phyloP scores from a whole-genome alignment of 2,329 filamentous ascomycete species.

The Epichloe bromicola region DNA sequence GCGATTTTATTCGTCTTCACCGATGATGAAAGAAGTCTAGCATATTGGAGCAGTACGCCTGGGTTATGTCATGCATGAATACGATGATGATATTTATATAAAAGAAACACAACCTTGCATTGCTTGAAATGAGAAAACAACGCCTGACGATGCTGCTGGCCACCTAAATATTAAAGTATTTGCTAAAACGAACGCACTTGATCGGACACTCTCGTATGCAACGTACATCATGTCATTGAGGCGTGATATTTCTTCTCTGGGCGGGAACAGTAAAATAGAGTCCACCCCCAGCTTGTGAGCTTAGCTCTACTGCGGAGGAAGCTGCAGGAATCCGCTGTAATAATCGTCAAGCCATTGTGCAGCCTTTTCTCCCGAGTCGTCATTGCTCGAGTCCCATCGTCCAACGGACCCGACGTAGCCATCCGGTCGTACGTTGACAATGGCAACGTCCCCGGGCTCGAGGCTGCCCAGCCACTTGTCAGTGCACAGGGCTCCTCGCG shows the following conservation, averaged over 20 bases:
- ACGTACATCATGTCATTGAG: background rate
- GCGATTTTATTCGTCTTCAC: too few relatives aligned
- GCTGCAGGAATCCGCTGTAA: constrained; percentile 41
- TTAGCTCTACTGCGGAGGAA: constrained; percentile 12
- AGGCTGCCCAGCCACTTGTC: constrained; percentile 57
- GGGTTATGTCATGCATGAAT: too few relatives aligned
- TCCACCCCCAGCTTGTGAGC: background rate
- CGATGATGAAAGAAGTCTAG: too few relatives aligned
- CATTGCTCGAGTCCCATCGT: constrained; percentile 37
- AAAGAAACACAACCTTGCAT: background rate
- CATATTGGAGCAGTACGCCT: too few relatives aligned
- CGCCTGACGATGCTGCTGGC: background rate
- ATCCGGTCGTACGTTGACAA: constrained; percentile 59
- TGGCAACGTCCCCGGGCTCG: constrained; percentile 41
- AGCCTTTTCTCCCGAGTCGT: constrained; percentile 37
- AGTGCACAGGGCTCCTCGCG: constrained; percentile 40
- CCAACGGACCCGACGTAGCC: constrained; percentile 58
- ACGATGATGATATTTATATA: too few relatives aligned
- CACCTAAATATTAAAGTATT: background rate
- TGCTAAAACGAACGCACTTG: background rate
- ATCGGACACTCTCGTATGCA: background rate
- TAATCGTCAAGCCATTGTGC: constrained; percentile 42
- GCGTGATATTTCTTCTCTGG: background rate
- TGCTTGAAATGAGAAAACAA: constrained; percentile 1
- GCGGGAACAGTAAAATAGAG: background rate